Conservation (phyloP, 805 yeast genomes). For the Kuraishia floccosa region DNA sequence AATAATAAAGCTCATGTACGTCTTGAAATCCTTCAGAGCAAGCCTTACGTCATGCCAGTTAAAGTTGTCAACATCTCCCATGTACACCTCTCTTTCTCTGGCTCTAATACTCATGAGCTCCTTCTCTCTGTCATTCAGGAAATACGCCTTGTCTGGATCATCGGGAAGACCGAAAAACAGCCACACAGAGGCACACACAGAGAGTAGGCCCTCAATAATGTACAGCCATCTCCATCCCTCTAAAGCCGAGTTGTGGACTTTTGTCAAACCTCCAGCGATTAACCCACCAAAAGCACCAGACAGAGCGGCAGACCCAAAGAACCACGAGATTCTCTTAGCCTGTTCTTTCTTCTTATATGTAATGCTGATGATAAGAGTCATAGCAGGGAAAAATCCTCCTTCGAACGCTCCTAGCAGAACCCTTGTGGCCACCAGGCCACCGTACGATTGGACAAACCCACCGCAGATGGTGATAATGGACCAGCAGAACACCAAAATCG, state of each 20-base stretch:
- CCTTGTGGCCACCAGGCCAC: conserved; percentile 32
- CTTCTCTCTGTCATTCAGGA: conserved; percentile 12
- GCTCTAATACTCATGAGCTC: conserved; percentile 21
- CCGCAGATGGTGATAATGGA: conserved; percentile 27
- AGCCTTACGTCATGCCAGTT: conserved; percentile 16
- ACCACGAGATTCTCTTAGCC: conserved; percentile 33
- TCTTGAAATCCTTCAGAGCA: conserved; percentile 24
- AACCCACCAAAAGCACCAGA: conserved; percentile 51
- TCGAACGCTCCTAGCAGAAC: conserved; percentile 41
- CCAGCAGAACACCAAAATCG: conserved; percentile 23
- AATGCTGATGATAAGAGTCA: conserved; percentile 33
- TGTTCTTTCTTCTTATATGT: conserved; percentile 36
- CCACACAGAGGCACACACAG: conserved; percentile 20
- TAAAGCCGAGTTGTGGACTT: conserved; percentile 14
- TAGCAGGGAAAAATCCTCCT: conserved; percentile 38
- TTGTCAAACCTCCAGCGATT: conserved; percentile 30
- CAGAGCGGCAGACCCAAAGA: conserved; percentile 40
- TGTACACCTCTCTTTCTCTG: conserved; percentile 20
- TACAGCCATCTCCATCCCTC: conserved; percentile 45
- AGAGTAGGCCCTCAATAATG: conserved; percentile 35
- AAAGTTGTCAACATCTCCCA: conserved; percentile 20
- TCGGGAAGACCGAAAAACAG: conserved; percentile 17
- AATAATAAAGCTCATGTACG: conserved; percentile 21
- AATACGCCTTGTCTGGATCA: conserved; percentile 15
- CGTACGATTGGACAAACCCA: conserved; percentile 27